A percentile compares a stretch with the other conserved stretches of the same genome.
These are phyloP conservation scores for Cornus suecica DNA, from an alignment of 148 eudicot species.

Conservation along the genomic window DNA sequence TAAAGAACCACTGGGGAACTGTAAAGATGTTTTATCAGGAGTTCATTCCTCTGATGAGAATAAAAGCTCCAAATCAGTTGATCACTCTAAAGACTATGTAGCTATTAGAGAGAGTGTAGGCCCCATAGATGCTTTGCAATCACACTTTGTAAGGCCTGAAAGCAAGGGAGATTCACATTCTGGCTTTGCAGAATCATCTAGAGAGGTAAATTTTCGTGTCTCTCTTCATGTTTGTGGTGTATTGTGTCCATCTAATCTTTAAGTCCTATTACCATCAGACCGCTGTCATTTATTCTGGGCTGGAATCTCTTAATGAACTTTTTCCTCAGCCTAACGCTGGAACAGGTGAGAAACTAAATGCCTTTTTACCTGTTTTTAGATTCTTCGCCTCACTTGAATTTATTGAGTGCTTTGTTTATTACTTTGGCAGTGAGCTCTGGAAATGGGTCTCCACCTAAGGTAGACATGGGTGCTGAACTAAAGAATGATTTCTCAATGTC, in stretches of 20 bases:
- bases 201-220: constrained; percentile 29
- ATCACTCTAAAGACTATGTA: background rate
- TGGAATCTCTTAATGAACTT: constrained; percentile 30
- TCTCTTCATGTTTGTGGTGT: background rate
- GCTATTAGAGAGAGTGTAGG: constrained; percentile 18
- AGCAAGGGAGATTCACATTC: constrained; percentile 13
- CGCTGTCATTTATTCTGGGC: constrained; percentile 29
- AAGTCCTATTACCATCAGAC: constrained; percentile 25
- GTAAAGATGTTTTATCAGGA: background rate
- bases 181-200: constrained; percentile 18
- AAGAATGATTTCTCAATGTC: background rate
- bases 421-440: constrained; percentile 2
- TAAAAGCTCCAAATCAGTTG: background rate
- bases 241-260: background rate
- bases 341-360: constrained; percentile 22
- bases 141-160: background rate
- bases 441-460: background rate
- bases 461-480: background rate
- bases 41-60: constrained; percentile 9
- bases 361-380: background rate
- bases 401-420: background rate
- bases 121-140: constrained; percentile 6
- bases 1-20: constrained; percentile 7
- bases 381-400: background rate
- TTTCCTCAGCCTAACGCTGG: constrained; percentile 20